Percentiles rank a stretch among this genome's conserved stretches.
Conservation (phyloP, 2,329 filamentous ascomycete species). For the Epichloe sp. region DNA sequence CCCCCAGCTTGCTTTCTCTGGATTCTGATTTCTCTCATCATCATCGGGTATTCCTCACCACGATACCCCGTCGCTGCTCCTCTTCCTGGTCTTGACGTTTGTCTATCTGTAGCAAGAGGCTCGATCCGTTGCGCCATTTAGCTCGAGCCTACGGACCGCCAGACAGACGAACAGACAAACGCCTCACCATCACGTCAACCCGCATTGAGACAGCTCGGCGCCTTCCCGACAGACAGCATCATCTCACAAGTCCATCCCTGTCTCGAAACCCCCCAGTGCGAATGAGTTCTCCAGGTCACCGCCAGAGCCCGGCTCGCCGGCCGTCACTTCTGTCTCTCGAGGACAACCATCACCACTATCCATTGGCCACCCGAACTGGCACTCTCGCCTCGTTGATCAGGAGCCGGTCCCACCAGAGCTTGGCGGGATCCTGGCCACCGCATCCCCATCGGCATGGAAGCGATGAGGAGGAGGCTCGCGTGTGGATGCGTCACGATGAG, state of each 20-base stretch:
- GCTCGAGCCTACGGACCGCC: background rate
- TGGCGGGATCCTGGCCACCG: slow-evolving; percentile 15
- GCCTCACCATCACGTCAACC: background rate
- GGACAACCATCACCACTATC: slow-evolving; percentile 18
- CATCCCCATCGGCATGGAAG: slow-evolving; percentile 9
- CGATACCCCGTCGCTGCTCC: too few species aligned
- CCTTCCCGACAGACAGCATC: background rate
- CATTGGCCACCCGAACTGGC: slow-evolving; percentile 24
- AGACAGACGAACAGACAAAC: background rate
- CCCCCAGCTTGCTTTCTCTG: background rate
- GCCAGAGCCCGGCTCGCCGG: slow-evolving; percentile 15
- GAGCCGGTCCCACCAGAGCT: slow-evolving; percentile 23
- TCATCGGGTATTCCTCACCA: background rate
- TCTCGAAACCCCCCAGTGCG: background rate
- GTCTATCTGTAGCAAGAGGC: too few species aligned
- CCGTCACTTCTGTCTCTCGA: slow-evolving; percentile 21
- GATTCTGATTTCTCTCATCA: background rate
- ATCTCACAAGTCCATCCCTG: background rate
- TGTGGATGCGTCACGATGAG: slow-evolving; percentile 14
- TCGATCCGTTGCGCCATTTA: background rate
- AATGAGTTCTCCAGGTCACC: slow-evolving; percentile 19
- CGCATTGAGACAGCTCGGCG: background rate
- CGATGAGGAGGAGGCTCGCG: slow-evolving; percentile 21
- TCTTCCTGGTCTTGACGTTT: too few species aligned
- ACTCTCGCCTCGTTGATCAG: slow-evolving; percentile 25